Evolutionary conservation across 345 rosid genomes (phyloP).

Genomic region (Boechera divaricarpa): DNA sequence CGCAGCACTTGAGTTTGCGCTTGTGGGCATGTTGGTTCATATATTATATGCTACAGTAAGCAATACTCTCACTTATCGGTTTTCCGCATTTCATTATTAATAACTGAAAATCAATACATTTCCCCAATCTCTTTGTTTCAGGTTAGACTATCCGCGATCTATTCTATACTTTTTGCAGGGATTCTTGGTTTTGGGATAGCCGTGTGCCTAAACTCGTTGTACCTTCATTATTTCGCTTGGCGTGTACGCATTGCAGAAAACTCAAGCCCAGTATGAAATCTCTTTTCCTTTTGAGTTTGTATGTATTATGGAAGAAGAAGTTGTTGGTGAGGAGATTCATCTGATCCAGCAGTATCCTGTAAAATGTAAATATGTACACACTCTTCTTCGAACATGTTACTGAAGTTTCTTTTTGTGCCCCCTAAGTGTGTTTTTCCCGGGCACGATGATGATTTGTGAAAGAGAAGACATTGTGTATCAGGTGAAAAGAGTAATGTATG

Average conservation of each 20-base stretch:
- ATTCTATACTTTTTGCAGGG: slow-evolving; percentile 67
- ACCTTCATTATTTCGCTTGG: slow-evolving; percentile 63
- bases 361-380: slow-evolving; percentile 29
- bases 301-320: slow-evolving; percentile 15
- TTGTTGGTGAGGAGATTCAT: slow-evolving; percentile 11
- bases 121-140: slow-evolving; percentile 46
- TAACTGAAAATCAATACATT: not conserved
- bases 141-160: slow-evolving; percentile 69
- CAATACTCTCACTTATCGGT: slow-evolving; percentile 7
- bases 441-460: slow-evolving; percentile 9
- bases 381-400: slow-evolving; percentile 32
- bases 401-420: not conserved
- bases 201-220: slow-evolving; percentile 75
- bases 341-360: slow-evolving; percentile 21
- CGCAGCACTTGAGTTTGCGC: slow-evolving; percentile 90
- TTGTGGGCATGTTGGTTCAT: slow-evolving; percentile 68
- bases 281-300: slow-evolving; percentile 17
- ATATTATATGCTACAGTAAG: slow-evolving; percentile 69
- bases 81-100: not conserved
- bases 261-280: slow-evolving; percentile 57
- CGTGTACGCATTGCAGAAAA: slow-evolving; percentile 54
- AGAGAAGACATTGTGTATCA: slow-evolving; percentile 24
- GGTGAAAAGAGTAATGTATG: not conserved
- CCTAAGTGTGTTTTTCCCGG: not conserved
- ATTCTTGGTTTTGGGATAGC: slow-evolving; percentile 80